phyloP scores from a whole-genome alignment of 2,329 filamentous ascomycete species.

The Paracoccidioides brasiliensis region DNA sequence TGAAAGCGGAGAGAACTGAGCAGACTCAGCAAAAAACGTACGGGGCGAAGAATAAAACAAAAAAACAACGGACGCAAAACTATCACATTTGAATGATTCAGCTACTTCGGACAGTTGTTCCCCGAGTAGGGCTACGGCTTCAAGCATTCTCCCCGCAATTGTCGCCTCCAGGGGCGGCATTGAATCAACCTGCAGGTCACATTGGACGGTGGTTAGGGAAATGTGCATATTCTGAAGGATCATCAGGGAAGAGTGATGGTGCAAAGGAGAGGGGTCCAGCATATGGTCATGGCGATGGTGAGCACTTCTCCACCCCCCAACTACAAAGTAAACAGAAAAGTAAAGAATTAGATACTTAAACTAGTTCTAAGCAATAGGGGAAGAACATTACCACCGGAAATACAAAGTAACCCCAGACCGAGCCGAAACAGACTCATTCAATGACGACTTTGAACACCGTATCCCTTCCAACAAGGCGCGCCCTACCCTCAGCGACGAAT shows the following conservation, averaged over 20 bases:
- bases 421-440: constrained; percentile 7
- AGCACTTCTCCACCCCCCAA: not conserved
- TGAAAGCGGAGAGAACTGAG: not conserved
- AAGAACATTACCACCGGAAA: constrained; percentile 4
- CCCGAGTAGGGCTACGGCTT: not conserved
- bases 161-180: not conserved
- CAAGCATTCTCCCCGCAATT: not conserved
- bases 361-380: not conserved
- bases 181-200: not conserved
- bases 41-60: not conserved
- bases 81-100: not conserved
- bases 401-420: constrained; percentile 6
- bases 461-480: constrained; percentile 12
- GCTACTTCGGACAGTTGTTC: not conserved
- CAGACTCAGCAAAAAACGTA: not conserved
- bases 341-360: not conserved
- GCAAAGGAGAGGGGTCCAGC: not conserved
- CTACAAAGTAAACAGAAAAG: not conserved
- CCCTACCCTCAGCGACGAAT: constrained; percentile 10
- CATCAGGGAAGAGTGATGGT: not conserved
- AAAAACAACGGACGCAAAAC: not conserved
- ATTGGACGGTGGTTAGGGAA: not conserved
- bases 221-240: not conserved
- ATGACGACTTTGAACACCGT: constrained; percentile 10
- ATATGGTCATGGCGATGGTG: not conserved